Percentiles rank a stretch among this genome's conserved stretches.
These are phyloP conservation scores for Telopea speciosissima DNA, from an alignment of 177 flowering plant species.

Conservation along the genomic window DNA sequence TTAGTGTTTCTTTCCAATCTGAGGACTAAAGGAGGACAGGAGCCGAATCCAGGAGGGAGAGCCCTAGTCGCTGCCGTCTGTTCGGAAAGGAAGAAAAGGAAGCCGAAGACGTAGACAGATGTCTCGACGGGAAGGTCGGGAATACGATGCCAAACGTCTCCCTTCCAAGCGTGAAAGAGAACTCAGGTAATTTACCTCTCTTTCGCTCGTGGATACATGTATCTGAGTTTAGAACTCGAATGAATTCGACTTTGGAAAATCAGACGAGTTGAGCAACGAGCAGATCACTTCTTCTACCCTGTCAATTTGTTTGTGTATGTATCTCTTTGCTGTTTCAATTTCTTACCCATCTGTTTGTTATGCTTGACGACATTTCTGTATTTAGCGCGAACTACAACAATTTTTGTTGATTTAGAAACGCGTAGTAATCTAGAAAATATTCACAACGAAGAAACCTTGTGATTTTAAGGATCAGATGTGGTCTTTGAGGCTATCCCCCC, in stretches of 20 bases:
- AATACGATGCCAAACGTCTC: slow-evolving; percentile 47
- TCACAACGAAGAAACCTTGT: too few relatives aligned
- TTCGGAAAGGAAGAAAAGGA: background rate
- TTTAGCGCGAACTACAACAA: background rate
- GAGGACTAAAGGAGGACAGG: background rate
- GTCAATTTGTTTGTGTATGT: background rate
- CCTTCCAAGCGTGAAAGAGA: slow-evolving; percentile 53
- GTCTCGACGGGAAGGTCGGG: slow-evolving; percentile 59
- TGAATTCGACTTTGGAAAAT: background rate
- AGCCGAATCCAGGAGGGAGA: background rate
- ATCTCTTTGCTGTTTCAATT: background rate
- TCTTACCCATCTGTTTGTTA: background rate
- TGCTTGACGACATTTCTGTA: background rate
- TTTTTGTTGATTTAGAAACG: background rate
- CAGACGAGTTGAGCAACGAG: too few relatives aligned
- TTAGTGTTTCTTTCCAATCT: background rate
- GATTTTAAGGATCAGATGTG: background rate
- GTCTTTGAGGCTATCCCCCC: background rate
- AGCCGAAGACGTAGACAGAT: slow-evolving; percentile 9
- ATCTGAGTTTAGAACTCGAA: background rate
- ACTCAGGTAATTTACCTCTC: slow-evolving; percentile 38
- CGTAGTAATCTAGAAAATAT: background rate
- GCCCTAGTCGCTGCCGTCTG: slow-evolving; percentile 1
- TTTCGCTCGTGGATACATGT: background rate
- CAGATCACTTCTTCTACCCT: background rate